Evolutionary conservation across 768 basidiomycete genomes (phyloP).

Genomic region (Russula ochroleuca): DNA sequence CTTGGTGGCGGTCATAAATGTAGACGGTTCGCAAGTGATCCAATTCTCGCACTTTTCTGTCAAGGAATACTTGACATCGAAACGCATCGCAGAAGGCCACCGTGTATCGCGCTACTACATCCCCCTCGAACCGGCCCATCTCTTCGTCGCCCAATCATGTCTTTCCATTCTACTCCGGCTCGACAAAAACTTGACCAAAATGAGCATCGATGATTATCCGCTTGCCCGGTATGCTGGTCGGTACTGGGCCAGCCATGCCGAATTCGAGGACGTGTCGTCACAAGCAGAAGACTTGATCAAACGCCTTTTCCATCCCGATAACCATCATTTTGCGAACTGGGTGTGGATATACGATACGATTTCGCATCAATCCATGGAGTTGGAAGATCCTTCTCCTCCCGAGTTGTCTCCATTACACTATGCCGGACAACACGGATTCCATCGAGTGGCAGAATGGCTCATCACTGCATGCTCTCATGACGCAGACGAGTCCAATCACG

Average conservation of each 20-base stretch:
- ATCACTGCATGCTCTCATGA: background rate
- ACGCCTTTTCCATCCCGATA: no score
- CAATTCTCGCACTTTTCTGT: no score
- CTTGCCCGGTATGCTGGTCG: slow-evolving; percentile 5
- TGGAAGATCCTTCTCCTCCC: no score
- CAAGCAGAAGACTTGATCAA: background rate
- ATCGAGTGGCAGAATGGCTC: background rate
- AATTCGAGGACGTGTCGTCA: background rate
- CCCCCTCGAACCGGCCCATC: no score
- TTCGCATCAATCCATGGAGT: background rate
- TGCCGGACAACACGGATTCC: background rate
- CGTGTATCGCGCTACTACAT: no score
- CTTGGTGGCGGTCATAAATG: no score
- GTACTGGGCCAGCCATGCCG: background rate
- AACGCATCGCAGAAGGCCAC: no score
- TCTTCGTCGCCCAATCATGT: background rate
- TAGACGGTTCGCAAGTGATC: no score
- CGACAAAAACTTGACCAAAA: background rate
- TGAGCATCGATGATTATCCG: background rate
- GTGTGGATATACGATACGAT: background rate
- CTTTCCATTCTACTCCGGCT: background rate
- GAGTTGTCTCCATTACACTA: background rate
- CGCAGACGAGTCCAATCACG: no score
- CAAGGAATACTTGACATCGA: no score
- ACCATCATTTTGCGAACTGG: no score